Conservation (phyloP, 2,329 filamentous ascomycete genomes). For the Stagonosporopsis chrysanthemi region DNA sequence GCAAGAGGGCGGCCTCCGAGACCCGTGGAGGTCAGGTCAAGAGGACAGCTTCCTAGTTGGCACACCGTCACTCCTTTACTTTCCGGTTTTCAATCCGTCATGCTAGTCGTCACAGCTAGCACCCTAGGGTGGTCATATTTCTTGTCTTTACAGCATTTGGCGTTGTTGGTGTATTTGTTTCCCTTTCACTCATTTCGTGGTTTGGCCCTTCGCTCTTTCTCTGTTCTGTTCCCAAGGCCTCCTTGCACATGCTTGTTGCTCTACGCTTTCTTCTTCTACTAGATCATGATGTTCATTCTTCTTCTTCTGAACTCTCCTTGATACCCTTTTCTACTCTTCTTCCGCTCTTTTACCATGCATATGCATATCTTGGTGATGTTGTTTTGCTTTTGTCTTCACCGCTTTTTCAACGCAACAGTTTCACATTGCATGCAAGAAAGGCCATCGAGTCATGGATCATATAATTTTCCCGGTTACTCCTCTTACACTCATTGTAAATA, state of each 20-base stretch:
- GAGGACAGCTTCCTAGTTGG: conserved; percentile 27
- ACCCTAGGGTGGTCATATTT: conserved; percentile 12
- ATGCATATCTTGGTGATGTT: background rate
- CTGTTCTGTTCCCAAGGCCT: background rate
- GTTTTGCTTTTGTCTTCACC: conserved; percentile 5
- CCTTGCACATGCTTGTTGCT: conserved; percentile 4
- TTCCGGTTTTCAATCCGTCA: background rate
- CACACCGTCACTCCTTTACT: background rate
- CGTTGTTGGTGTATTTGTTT: conserved; percentile 26
- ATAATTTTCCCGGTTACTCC: conserved; percentile 11
- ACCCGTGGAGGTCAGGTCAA: conserved; percentile 40
- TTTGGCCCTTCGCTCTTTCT: conserved; percentile 1
- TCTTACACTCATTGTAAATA: conserved; percentile 31
- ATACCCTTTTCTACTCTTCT: conserved; percentile 14
- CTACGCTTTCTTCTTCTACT: conserved; percentile 11
- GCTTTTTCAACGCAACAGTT: background rate
- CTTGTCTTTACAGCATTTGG: conserved; percentile 17
- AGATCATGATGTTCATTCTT: conserved; percentile 1
- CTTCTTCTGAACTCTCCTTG: conserved; percentile 19
- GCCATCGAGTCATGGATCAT: background rate
- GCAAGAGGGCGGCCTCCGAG: conserved; percentile 45
- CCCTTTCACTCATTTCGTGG: conserved; percentile 26
- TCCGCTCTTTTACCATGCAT: conserved; percentile 11
- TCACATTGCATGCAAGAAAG: background rate
- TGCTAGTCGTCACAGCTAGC: background rate